Evolutionary conservation across 164 flowering plant genomes (phyloP).

Genomic region (Magnolia officinalis): DNA sequence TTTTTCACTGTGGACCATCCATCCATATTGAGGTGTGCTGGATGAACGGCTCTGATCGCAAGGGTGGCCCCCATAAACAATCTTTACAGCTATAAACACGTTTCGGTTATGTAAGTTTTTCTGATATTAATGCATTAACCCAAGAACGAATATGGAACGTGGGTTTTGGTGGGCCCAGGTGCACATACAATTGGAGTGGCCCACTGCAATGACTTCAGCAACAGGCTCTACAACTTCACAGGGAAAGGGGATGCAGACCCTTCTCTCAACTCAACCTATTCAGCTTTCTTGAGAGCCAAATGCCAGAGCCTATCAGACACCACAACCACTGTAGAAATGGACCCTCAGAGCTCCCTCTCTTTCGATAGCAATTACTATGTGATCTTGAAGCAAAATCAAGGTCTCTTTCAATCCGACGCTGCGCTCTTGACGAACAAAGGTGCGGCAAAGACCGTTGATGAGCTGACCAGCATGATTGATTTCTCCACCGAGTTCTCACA

Average conservation of each 20-base stretch:
- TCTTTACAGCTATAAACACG: no score
- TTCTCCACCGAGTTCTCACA: background rate
- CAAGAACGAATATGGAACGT: no score
- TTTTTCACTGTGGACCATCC: no score
- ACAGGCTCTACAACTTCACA: constrained; percentile 58
- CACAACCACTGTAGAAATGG: constrained; percentile 44
- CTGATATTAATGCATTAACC: no score
- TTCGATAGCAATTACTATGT: constrained; percentile 42
- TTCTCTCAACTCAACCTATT: constrained; percentile 39
- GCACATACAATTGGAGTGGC: constrained; percentile 51
- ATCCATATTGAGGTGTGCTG: no score
- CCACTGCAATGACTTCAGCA: constrained; percentile 38
- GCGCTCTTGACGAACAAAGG: constrained; percentile 25
- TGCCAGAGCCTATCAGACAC: constrained; percentile 28
- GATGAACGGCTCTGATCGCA: no score
- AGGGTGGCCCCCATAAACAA: no score
- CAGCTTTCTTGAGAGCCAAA: constrained; percentile 28
- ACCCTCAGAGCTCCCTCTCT: constrained; percentile 31
- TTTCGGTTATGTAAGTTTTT: no score
- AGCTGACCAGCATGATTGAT: no score
- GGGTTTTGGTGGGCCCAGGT: constrained; percentile 17
- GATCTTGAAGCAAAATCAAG: constrained; percentile 24
- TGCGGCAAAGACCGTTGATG: constrained; percentile 10
- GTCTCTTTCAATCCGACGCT: constrained; percentile 58
- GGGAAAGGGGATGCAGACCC: constrained; percentile 58